A percentile compares a stretch with the other conserved stretches of the same genome.
Conservation (phyloP, 2,329 filamentous ascomycete genomes). For the Clonostachys rhizophaga region DNA sequence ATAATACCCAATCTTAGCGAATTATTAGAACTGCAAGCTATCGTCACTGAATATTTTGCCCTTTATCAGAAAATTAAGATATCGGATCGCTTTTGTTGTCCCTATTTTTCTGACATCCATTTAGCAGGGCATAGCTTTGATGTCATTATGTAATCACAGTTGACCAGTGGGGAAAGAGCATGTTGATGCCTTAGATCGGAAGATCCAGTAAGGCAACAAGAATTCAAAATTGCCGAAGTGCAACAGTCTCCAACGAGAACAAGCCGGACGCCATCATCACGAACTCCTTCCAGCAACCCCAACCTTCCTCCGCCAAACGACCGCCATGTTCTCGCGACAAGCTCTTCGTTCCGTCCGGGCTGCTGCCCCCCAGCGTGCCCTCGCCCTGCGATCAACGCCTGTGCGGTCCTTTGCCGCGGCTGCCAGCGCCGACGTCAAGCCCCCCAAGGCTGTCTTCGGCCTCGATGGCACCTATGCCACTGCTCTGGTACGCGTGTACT, state of each 20-base stretch:
- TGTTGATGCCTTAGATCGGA: conserved; percentile 33
- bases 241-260: too few species aligned
- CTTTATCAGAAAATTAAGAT: too few species aligned
- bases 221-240: conserved; percentile 33
- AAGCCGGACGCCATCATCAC: neutral
- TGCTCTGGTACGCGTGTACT: conserved; percentile 73
- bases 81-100: too few species aligned
- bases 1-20: too few species aligned
- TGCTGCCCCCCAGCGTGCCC: conserved; percentile 55
- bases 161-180: conserved; percentile 2
- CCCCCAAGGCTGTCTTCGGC: conserved; percentile 88
- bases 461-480: conserved; percentile 97
- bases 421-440: conserved; percentile 64
- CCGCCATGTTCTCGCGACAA: conserved; percentile 56
- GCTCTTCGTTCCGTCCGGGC: conserved; percentile 50
- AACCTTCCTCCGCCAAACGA: conserved; percentile 1
- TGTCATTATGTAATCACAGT: too few species aligned
- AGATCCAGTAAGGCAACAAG: conserved; percentile 29
- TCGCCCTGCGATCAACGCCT: conserved; percentile 35
- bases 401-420: conserved; percentile 81
- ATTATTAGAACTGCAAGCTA: too few species aligned
- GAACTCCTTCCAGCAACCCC: conserved; percentile 11
- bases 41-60: too few species aligned
- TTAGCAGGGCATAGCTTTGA: too few species aligned
- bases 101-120: too few species aligned